Base-by-base conservation (phyloP, 352 stramenopile species). In the Phytopythium montanum region DNA sequence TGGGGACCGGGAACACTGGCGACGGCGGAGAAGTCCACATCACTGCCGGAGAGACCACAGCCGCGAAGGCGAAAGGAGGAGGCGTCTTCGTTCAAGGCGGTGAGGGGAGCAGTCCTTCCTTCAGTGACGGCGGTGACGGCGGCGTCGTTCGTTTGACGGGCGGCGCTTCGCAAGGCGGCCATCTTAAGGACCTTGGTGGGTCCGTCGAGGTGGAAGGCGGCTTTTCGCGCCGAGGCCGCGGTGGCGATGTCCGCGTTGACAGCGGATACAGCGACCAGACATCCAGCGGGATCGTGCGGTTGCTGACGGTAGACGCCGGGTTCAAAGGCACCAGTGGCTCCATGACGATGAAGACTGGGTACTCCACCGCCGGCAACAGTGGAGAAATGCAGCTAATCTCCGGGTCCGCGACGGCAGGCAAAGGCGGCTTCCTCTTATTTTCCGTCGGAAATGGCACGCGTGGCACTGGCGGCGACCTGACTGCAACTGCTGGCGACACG, bases 111-210 rank as follows among this genome's bases (percentile, higher is more conserved):
- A 87, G 74, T 33, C 68, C 59, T 39, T 74, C 78, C 62, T 92
- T 81, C 55, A 83, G 70, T 2, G 80, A 94, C 62, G 90, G 91
- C 49, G 92, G 92, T 23, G 77, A 87, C 60, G 92, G 93, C n/a
- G 94, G 92, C 36, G 66, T 80, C n/a, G 72, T 98, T 16, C 79
- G 87, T 10, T 45, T 98, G 29, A 79, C 76, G 61, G 90, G 88
- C 58, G 92, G 94, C 56, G 80, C 78, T 44, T 85, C 83, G 28
- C 68, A 97, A 73, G 87, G 93, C 31, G 77, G 76, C 19, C 85
- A 62, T 33, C 46, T 69, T 54, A 49, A 64, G 53, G 76, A 94
- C 56, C 66, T 78, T 53, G 94, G 94, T 29, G 94, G 93, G 44
- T 62, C 75, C 36, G 58, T 96, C 16, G 68, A 70, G 62, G 42